Evolutionary conservation across 2,329 filamentous ascomycete species (phyloP).

Genomic region (Sporothrix schenckii): DNA sequence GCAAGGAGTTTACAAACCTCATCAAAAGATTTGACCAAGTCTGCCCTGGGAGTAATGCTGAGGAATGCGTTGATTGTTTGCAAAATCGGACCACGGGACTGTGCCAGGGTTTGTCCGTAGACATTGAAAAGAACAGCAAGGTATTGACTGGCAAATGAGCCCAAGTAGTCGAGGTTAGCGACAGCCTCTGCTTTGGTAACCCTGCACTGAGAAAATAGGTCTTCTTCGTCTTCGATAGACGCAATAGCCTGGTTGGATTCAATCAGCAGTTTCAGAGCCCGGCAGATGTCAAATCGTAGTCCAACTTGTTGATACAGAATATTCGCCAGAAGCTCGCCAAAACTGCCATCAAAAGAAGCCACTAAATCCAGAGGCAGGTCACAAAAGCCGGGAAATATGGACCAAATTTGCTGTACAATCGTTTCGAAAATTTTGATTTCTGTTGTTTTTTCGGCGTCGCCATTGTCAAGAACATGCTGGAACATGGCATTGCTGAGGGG

Average conservation of each 20-base stretch:
- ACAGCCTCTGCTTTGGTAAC: slow-evolving; percentile 74
- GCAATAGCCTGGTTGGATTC: slow-evolving; percentile 88
- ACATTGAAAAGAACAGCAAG: slow-evolving; percentile 98
- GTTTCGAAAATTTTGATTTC: slow-evolving; percentile 98
- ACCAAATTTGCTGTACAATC: slow-evolving; percentile 93
- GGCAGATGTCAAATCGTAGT: slow-evolving; percentile 83
- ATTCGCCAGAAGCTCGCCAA: slow-evolving; percentile 89
- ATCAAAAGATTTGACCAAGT: slow-evolving; percentile 85
- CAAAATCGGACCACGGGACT: slow-evolving; percentile 86
- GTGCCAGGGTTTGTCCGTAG: slow-evolving; percentile 92
- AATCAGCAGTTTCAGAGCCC: slow-evolving; percentile 80
- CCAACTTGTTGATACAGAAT: slow-evolving; percentile 91
- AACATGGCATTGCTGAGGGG: slow-evolving; percentile 89
- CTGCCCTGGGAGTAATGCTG: slow-evolving; percentile 76
- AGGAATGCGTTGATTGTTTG: slow-evolving; percentile 94
- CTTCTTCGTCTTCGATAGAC: slow-evolving; percentile 69
- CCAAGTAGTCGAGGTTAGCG: slow-evolving; percentile 80
- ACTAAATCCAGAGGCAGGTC: slow-evolving; percentile 81
- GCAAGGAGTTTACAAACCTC: slow-evolving; percentile 85
- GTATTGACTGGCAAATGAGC: slow-evolving; percentile 80
- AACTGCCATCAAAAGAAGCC: slow-evolving; percentile 78
- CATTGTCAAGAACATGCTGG: slow-evolving; percentile 82
- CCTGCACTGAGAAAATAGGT: slow-evolving; percentile 75
- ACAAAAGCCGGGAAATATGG: slow-evolving; percentile 89
- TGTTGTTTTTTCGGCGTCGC: slow-evolving; percentile 82